Conservation (phyloP, 129 eudicot species). For the Ambrosia artemisiifolia region DNA sequence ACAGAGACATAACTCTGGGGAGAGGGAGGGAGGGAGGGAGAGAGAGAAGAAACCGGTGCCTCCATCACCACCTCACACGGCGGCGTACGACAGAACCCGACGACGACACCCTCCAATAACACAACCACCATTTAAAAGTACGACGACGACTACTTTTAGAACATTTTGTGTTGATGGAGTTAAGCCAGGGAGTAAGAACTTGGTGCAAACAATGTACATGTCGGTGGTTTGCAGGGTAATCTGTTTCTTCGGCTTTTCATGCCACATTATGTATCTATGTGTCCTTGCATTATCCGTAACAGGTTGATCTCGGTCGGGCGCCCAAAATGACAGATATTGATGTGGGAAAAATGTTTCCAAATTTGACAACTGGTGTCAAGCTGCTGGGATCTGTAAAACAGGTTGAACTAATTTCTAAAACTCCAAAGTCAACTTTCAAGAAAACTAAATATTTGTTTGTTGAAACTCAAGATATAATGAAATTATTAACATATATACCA, state of each 20-base stretch:
- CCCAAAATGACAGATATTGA: conserved; percentile 57
- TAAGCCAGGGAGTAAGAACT: conserved; percentile 47
- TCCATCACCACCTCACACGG: too few species aligned
- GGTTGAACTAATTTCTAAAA: neutral
- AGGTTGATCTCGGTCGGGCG: conserved; percentile 30
- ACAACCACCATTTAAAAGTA: too few species aligned
- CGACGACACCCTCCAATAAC: too few species aligned
- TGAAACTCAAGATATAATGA: neutral
- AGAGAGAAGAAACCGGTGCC: too few species aligned
- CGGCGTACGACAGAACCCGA: too few species aligned
- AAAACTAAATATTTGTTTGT: neutral
- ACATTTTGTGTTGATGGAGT: conserved; percentile 58
- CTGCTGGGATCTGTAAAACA: conserved; percentile 23
- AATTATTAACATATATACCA: neutral
- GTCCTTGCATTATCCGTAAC: conserved; percentile 26
- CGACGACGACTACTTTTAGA: conserved; percentile 69
- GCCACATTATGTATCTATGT: conserved; percentile 61
- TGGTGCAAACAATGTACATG: conserved; percentile 61
- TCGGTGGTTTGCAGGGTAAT: conserved; percentile 62
- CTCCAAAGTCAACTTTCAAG: neutral
- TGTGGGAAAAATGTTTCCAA: conserved; percentile 58
- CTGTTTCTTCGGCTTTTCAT: conserved; percentile 59
- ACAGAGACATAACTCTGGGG: too few species aligned
- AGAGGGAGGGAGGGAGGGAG: too few species aligned
- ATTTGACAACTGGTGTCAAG: conserved; percentile 42